These are phyloP conservation scores for Kalanchoe fedtschenkoi DNA, from an alignment of 164 flowering plant species.

Conservation along the genomic window DNA sequence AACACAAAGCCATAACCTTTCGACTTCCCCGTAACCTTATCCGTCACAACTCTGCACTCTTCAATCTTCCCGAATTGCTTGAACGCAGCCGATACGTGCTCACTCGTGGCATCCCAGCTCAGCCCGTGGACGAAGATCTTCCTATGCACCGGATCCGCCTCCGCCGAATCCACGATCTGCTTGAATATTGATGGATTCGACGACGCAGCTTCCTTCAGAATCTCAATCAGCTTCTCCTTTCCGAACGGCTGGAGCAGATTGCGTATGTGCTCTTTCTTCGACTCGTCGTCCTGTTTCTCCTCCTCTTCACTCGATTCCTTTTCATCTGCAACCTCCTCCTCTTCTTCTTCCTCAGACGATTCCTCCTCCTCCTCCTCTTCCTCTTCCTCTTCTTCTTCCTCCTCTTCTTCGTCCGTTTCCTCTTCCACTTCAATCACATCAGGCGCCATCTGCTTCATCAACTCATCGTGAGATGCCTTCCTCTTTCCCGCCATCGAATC, in stretches of 20 bases:
- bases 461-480: neutral
- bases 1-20: conserved; percentile 27
- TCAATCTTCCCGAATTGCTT: conserved; percentile 40
- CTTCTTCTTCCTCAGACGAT: conserved; percentile 8
- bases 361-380: conserved; percentile 11
- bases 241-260: conserved; percentile 28
- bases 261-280: conserved; percentile 21
- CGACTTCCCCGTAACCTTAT: conserved; percentile 24
- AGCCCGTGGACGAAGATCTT: conserved; percentile 47
- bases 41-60: conserved; percentile 35
- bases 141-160: conserved; percentile 26
- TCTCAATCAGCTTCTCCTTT: conserved; percentile 24
- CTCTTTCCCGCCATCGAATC: conserved; percentile 1
- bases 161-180: conserved; percentile 19
- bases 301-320: conserved; percentile 8
- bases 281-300: conserved; percentile 13
- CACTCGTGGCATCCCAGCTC: conserved; percentile 46
- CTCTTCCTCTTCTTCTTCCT: conserved; percentile 4
- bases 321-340: conserved; percentile 9
- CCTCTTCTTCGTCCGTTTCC: conserved; percentile 4
- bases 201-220: conserved; percentile 20
- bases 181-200: conserved; percentile 16
- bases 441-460: neutral
- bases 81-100: conserved; percentile 29
- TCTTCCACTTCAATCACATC: neutral